Evolutionary conservation across 257 asterid genomes (phyloP).

Genomic region (Capsicum chinense): DNA sequence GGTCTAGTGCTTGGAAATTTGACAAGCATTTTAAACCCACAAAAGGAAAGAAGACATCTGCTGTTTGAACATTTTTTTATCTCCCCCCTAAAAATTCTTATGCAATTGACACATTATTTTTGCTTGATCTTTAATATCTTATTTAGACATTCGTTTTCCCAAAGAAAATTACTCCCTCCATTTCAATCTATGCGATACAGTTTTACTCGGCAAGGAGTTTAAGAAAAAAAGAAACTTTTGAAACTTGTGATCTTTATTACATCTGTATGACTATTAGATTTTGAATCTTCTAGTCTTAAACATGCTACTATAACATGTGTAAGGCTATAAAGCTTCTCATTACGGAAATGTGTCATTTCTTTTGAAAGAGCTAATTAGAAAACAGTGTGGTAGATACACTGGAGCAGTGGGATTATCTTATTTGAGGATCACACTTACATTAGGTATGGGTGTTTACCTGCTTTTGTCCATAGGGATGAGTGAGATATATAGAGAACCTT

Average conservation of each 20-base stretch:
- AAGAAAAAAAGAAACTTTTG: not conserved
- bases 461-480: not conserved
- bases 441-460: not conserved
- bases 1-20: not conserved
- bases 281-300: not conserved
- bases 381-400: not conserved
- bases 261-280: not conserved
- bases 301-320: not conserved
- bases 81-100: not conserved
- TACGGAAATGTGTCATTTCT: not conserved
- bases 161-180: not conserved
- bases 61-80: not conserved
- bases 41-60: not conserved
- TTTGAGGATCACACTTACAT: not conserved
- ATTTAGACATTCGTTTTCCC: not conserved
- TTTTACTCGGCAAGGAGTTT: not conserved
- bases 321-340: not conserved
- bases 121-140: not conserved
- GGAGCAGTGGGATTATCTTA: not conserved
- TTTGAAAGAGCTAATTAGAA: not conserved
- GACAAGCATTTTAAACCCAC: not conserved
- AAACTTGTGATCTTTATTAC: not conserved
- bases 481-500: not conserved
- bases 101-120: not conserved
- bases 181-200: not conserved